Base-by-base conservation (phyloP, 2,329 filamentous ascomycete genomes). In the Diaporthe eres region DNA sequence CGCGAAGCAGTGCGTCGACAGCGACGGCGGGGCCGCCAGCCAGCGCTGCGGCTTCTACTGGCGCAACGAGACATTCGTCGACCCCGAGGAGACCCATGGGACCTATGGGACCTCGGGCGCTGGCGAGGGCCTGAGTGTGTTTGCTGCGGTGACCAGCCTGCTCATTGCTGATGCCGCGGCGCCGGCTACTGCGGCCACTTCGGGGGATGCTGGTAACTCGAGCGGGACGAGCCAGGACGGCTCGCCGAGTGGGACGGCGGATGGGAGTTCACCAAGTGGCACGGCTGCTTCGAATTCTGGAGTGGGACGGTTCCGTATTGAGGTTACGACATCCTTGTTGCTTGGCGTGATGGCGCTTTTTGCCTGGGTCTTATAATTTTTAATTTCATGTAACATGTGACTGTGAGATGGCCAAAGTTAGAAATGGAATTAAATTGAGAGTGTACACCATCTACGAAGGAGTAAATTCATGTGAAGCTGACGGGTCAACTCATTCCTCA, bases 41-140 rank as follows among this genome's bases (percentile, higher is more conserved):
- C 85, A 86, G 70, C 83, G 86, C 49, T 89, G 89, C 77, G 89
- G 89, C 13, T 85, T 87, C 34, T 83, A 83, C 75, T 90, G 88
- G 88, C 85, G 84, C 68, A 76, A 81, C 7, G 82, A 78, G 0
- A 79, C 78, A 2, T 75, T 70, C 10, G 34, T 70, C 13, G 49
- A 70, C 47, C 49, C 51, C 22, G 34, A 8, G 3, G 65, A 42
- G 10, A 37, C 84, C 85, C 72, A 84, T 83, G 80, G 88, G 85
- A 76, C 84, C 71, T 85, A 84, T 83, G 80, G 88, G 85, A 76
- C 84, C 71, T 85, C 81, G 22, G 83, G 86, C 47, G 86, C 89
- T 60, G 89, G 87, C 15, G 85, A 89, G 77, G 84, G 88, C 77
- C 84, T 88, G 78, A 85, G 82, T 63, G 86, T 85, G 0, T 81